phyloP scores from a whole-genome alignment of 139 green algal species.

The Coelastrella sp. region DNA sequence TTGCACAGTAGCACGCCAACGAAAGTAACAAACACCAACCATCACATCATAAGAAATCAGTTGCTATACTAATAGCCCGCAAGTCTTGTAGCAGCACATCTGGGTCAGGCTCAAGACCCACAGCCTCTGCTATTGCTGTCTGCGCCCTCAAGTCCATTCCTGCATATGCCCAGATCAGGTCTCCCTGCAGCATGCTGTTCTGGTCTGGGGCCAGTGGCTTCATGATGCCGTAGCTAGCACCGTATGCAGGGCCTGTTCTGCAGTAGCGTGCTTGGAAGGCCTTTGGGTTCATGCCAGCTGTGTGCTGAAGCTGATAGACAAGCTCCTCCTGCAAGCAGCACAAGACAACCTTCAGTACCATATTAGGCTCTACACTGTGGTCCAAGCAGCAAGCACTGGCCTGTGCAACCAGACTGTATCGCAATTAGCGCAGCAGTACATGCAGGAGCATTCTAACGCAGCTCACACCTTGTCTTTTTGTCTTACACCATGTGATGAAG shows the following conservation, averaged over 20 bases:
- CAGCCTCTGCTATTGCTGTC: constrained; percentile 41
- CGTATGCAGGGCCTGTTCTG: constrained; percentile 7
- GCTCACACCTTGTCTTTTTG: no score
- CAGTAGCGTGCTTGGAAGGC: constrained; percentile 67
- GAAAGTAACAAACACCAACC: neutral
- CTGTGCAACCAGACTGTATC: neutral
- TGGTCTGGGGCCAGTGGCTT: neutral
- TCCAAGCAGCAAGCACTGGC: neutral
- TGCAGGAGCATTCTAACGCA: no score
- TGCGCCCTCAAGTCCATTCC: constrained; percentile 56
- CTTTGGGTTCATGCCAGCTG: constrained; percentile 80
- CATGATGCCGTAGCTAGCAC: neutral
- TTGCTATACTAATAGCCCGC: constrained; percentile 22
- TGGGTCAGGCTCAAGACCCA: constrained; percentile 14
- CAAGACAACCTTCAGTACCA: neutral
- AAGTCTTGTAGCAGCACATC: constrained; percentile 50
- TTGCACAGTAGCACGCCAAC: no score
- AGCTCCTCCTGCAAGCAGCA: constrained; percentile 65
- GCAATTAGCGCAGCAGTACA: neutral
- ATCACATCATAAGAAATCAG: constrained; percentile 20
- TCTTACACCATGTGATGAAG: no score
- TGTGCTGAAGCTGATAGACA: constrained; percentile 59
- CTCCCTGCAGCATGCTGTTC: constrained; percentile 63
- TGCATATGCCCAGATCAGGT: constrained; percentile 68
- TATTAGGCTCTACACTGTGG: no score